Evolutionary conservation across 768 basidiomycete species (phyloP), one percentile per base, ranked within the genome.

Genomic region (Russula sp.): DNA sequence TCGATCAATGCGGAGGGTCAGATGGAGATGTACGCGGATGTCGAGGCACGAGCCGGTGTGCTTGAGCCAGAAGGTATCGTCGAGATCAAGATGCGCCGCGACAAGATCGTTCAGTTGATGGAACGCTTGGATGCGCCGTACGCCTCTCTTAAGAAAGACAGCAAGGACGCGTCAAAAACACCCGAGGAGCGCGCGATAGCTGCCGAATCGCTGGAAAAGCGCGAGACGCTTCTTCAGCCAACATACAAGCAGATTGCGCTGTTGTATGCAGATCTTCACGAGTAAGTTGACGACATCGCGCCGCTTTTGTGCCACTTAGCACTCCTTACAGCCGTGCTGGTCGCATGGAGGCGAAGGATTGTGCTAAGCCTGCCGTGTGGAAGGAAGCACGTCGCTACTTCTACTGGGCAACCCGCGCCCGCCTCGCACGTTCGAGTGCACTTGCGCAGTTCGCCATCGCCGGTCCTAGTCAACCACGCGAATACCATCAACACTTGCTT

Each of bases 1-100:
- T 90, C 92, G 18, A 98, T 99, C 79, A 98, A 98, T 76, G 78
- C 87, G 2, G 86, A 91, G 69, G 67, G 66, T 25, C 93, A 97
- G 74, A 97, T 99, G 96, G 90, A 97, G 76, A 98, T 99, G 96
- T 98, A 94, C 70, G 96, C 95, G 29, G 97, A 98, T 70, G 85
- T 90, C 48, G 95, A 97, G 8, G 84, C 97, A 22, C 88, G 97
- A 59, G 97, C 94, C 48, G 97, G 97, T 79, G 93, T 99, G 35
- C 79, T 92, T 48, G 97, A 99, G 73, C 91, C 97, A 2, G 97
- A 98, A 75, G 97, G 97, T 73, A 84, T 98, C 70, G 82, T 98
- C 60, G 97, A 98, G 75, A 96, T 97, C 79, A 96, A 95, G 81
- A 85, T 98, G 85, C 88, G 97, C 65, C 87, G 92, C 48, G 94